A percentile compares a stretch with the other conserved stretches of the same genome.
These are phyloP conservation scores for Clavispora vitiphila DNA, from an alignment of 805 yeast species.

Conservation along the genomic window DNA sequence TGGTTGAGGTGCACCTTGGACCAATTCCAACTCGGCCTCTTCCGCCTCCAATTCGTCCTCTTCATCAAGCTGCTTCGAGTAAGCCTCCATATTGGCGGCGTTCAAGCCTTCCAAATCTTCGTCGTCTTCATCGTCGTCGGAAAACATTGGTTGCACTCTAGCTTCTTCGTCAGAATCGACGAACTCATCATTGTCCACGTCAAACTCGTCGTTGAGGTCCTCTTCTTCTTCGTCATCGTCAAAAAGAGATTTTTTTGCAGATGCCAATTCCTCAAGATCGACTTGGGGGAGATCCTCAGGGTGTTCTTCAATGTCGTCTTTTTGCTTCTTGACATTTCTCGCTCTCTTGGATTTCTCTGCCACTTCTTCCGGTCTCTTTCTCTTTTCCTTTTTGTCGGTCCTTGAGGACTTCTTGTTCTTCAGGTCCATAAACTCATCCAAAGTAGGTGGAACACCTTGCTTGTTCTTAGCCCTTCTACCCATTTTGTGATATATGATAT, in stretches of 20 bases:
- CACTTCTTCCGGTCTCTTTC: slow-evolving; percentile 17
- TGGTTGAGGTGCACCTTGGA: slow-evolving; percentile 54
- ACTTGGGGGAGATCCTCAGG: slow-evolving; percentile 53
- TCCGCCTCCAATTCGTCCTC: slow-evolving; percentile 45
- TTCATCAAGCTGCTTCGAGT: slow-evolving; percentile 62
- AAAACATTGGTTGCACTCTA: slow-evolving; percentile 63
- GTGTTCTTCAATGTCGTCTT: slow-evolving; percentile 13
- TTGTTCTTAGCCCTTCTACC: slow-evolving; percentile 92
- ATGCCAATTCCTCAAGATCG: slow-evolving; percentile 59
- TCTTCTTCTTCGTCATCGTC: slow-evolving; percentile 63
- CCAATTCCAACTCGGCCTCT: slow-evolving; percentile 49
- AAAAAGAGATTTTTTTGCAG: slow-evolving; percentile 70
- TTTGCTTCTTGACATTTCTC: slow-evolving; percentile 4
- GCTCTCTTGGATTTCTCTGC: slow-evolving; percentile 5
- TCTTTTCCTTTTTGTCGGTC: slow-evolving; percentile 27
- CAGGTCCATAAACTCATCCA: slow-evolving; percentile 63
- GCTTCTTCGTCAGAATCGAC: slow-evolving; percentile 60
- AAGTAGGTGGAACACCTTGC: slow-evolving; percentile 87
- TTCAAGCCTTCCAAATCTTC: slow-evolving; percentile 58
- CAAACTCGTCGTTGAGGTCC: slow-evolving; percentile 45
- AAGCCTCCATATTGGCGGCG: slow-evolving; percentile 79
- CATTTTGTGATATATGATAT: slow-evolving; percentile 40
- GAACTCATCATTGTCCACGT: slow-evolving; percentile 17
- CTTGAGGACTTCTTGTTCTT: slow-evolving; percentile 33
- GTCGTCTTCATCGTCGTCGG: slow-evolving; percentile 65